Evolutionary conservation across 805 yeast species (phyloP), one percentile per base, ranked within the genome.

Genomic region (Wickerhamiella qilinensis): DNA sequence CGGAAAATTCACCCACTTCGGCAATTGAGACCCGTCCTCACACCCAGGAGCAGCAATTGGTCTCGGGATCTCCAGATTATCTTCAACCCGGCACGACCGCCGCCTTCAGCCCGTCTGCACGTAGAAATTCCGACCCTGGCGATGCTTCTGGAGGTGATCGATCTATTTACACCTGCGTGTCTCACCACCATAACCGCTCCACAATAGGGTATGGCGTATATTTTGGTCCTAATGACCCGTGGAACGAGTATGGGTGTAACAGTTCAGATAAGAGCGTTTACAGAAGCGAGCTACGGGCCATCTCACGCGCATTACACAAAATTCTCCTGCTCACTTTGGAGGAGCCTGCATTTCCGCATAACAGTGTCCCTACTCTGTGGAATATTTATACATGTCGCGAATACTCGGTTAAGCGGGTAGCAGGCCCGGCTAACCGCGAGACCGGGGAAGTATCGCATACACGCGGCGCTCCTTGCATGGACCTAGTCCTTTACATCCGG

Each of bases 231-330:
- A 25, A 36, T n/a, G 37, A 36, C 17, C 27, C 36, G 25, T 33
- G 36, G n/a, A 38, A 42, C 28, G 30, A 29, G 18, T 36, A 20
- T 12, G 44, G 41, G 14, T 20, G 35, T 20, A 34, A 25, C 20
- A 11, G 22, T 5, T 18, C 20, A 3, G 42, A 42, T 16, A 38
- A 38, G 33, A 36, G 40, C 31, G 36, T 33, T 3, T 35, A 38
- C 31, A 39, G 44, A 17, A 18, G 34, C 25, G 44, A 42, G 24
- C 35, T 38, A n/a, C 29, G 40, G 7, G 44, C 44, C 3, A 42
- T 42, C 21, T 28, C 33, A 6, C 42, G 31, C 8, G 33, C 41
- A 25, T 12, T 34, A 28, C 29, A 34, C 8, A 28, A 33, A 30
- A 33, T 38, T 9, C 9, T 15, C 11, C 6, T 18, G 7, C 5